A percentile compares a stretch with the other conserved stretches of the same genome.
phyloP scores from a whole-genome alignment of 495 filamentous ascomycete species.

The Neurospora tetrasperma region DNA sequence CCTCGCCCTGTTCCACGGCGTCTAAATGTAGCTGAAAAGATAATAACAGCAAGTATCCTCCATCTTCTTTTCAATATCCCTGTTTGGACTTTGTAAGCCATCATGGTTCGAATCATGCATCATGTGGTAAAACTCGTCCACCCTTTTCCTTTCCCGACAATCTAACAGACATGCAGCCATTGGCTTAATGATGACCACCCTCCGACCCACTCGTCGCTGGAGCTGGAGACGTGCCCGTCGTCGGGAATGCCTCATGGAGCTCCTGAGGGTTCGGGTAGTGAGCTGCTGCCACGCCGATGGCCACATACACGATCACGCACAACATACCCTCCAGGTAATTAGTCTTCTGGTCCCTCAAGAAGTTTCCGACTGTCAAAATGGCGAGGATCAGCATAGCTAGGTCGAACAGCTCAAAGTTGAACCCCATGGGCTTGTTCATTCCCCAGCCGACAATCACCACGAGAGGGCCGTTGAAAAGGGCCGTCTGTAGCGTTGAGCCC shows the following conservation, averaged over 20 bases:
- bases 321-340: constrained; percentile 74
- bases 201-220: not conserved
- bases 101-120: not conserved
- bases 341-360: constrained; percentile 66
- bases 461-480: constrained; percentile 77
- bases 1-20: not conserved
- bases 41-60: not conserved
- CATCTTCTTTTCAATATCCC: not conserved
- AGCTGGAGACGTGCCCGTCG: not conserved
- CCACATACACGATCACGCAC: constrained; percentile 60
- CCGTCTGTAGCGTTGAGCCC: constrained; percentile 81
- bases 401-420: constrained; percentile 86
- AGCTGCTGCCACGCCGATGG: constrained; percentile 51
- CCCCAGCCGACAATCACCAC: constrained; percentile 82
- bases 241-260: not conserved
- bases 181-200: not conserved
- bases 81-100: not conserved
- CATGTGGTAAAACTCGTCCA: not conserved
- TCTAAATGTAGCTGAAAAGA: not conserved
- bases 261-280: constrained; percentile 48
- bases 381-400: constrained; percentile 76
- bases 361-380: constrained; percentile 77
- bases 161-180: not conserved
- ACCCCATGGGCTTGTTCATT: constrained; percentile 55
- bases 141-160: not conserved